Evolutionary conservation across 2,329 filamentous ascomycete genomes (phyloP).

Genomic region (Madurella fahalii): DNA sequence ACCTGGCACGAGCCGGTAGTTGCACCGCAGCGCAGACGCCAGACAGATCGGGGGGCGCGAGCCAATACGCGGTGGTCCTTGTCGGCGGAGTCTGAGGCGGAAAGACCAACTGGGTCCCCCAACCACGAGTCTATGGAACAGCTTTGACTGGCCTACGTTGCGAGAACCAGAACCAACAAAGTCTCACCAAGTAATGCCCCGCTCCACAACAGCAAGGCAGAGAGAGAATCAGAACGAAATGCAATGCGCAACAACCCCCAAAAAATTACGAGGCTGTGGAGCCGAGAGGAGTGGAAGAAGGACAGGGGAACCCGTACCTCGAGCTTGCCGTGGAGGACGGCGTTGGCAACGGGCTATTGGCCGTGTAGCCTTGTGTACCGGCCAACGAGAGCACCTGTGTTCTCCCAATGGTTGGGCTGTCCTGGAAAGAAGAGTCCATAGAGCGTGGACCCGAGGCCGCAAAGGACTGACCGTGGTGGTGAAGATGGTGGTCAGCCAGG

Average conservation of each 20-base stretch:
- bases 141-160: neutral
- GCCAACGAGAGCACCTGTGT: slow-evolving; percentile 28
- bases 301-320: slow-evolving; percentile 20
- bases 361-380: slow-evolving; percentile 21
- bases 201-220: neutral
- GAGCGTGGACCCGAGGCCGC: slow-evolving; percentile 18
- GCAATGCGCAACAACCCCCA: neutral
- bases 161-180: neutral
- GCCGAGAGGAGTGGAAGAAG: neutral
- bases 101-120: slow-evolving; percentile 7
- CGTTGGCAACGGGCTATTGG: slow-evolving; percentile 27
- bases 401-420: slow-evolving; percentile 47
- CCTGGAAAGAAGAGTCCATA: slow-evolving; percentile 32
- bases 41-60: slow-evolving; percentile 2
- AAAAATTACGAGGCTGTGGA: slow-evolving; percentile 1
- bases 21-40: slow-evolving; percentile 28
- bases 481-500: slow-evolving; percentile 33
- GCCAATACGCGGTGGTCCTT: slow-evolving; percentile 6
- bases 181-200: neutral
- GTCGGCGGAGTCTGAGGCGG: slow-evolving; percentile 3
- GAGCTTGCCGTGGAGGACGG: slow-evolving; percentile 23
- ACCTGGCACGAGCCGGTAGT: slow-evolving; percentile 25
- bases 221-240: neutral
- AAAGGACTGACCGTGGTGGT: slow-evolving; percentile 18
- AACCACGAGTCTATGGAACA: slow-evolving; percentile 1